Base-by-base conservation (phyloP, 306 rosid species). In the Dalbergia cultrata region DNA sequence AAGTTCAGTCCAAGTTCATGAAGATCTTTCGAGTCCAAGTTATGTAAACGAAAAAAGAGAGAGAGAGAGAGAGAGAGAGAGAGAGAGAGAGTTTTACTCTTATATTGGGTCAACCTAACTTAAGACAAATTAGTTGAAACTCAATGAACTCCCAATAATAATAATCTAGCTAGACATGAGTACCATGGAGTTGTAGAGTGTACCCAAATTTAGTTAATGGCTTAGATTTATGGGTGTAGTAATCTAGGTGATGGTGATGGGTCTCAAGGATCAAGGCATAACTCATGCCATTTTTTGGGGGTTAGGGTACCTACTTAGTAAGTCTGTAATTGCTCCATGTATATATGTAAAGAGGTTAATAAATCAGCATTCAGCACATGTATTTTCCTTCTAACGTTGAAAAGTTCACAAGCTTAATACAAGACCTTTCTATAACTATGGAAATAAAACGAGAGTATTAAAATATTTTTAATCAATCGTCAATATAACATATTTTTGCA, bases 281-380 rank as follows among this genome's bases (percentile, higher is more conserved):
- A 33, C 81, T 74, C 70, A 68, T 79, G 78, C 84, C 84, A 50
- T 60, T 58, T 67, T 68, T 74, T 73, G 26, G 17, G 37, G 10
- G 52, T 33, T 44, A 59, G 8, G 37, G 5, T 0, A 47, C 5
- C 1, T 50, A 18, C 13, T 67, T 33, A 34, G 56, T 52, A 72
- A 72, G 67, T 73, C 22, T 58, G 33, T 72, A 7, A 57, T 56
- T 71, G 67, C 45, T 57, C 12, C 34, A 19, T 45, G 74, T 66
- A n/a, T 83, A 1, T 52, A 72, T n/a, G n/a, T 61, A 67, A 56
- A 49, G 17, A 17, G 34, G 13, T 43, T 34, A 71, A 65, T 43
- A 79, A 60, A 70, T 74, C 22, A 41, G 17, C 52, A 47, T 49
- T 67, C 31, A 8, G 50, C 9, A 56, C 62, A 47, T 35, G 10